phyloP scores from a whole-genome alignment of 2,329 filamentous ascomycete species.

The Beauveria pseudobassiana region DNA sequence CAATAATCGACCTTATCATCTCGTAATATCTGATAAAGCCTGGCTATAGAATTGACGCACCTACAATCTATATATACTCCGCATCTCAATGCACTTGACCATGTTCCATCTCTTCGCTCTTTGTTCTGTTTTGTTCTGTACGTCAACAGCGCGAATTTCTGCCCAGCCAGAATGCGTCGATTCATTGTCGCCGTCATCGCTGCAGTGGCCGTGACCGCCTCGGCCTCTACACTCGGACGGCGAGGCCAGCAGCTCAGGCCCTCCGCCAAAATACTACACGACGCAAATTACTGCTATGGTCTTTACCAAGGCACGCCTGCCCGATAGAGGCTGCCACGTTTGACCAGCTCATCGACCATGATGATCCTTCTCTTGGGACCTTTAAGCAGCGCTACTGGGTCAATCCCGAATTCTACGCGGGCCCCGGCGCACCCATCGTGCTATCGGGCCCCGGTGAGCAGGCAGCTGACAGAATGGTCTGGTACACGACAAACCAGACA shows the following conservation, averaged over 20 bases:
- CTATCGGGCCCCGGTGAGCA: conserved; percentile 62
- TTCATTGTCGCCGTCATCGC: not conserved
- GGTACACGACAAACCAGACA: conserved; percentile 65
- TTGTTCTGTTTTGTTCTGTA: no score
- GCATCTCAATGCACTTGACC: rapidly evolving
- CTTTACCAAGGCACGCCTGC: not conserved
- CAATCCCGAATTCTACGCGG: conserved; percentile 63
- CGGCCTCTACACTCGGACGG: not conserved
- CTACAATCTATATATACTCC: not conserved
- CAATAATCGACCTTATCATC: not conserved
- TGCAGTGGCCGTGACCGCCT: not conserved
- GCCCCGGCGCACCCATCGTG: conserved; percentile 70
- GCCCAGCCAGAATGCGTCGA: not conserved
- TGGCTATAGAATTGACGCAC: not conserved
- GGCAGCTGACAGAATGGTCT: conserved; percentile 46
- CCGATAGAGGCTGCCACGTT: conserved; percentile 26
- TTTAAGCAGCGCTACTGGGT: conserved; percentile 76
- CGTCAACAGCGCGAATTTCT: no score
- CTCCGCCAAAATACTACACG: not conserved
- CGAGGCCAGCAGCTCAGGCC: not conserved
- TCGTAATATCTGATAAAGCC: not conserved
- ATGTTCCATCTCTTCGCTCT: not conserved
- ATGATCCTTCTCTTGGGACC: conserved; percentile 43
- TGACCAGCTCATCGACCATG: conserved; percentile 52
- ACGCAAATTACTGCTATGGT: not conserved